Base-by-base conservation (phyloP, 163 green algal species). In the Scenedesmus sp. region DNA sequence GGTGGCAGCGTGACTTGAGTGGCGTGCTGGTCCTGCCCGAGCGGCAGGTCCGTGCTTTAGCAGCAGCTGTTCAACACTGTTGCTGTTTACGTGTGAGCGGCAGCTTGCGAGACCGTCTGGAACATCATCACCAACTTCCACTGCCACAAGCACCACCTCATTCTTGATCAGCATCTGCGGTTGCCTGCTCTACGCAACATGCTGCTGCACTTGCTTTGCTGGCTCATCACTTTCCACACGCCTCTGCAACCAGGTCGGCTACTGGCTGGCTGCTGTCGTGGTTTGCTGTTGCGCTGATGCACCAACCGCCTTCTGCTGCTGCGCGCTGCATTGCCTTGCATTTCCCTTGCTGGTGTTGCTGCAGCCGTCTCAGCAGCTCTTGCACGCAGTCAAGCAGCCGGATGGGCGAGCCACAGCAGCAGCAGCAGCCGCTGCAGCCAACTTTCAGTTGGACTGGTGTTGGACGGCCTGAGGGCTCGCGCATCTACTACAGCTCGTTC, bases 391-490 rank as follows among this genome's bases (percentile, higher is more conserved):
- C 65, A 40, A 70, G 56, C 65, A 40, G 65, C 65, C 65, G 30
- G 9, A 76, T 76, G 65, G 65, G 65, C 65, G 65, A 76, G 65
- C 65, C 30, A 76, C 65, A 76, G 65, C 65, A 76, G 65, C 37
- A 46, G 72, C 72, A 81, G 35, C 72, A 81, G 35, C 72, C 26
- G 35, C 35, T 49, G 35, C 87, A 92, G 70, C 88, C 88, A 9
- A 92, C 88, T 24, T 92, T 92, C 46, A 89, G 49, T 40, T 92
- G 88, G 88, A 87, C 49, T 9, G 88, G 88, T 49, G 30, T 22
- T 30, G 88, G 88, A 1, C 56, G 49, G n/a, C 24, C 1, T 24
- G 61, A 92, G 10, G 81, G 65, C 33, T 33, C 46, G 3, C 24
- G 81, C n/a, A 56, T 92, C n/a, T 85, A 89, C 82, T 92, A 85